Evolutionary conservation across 2,329 filamentous ascomycete genomes (phyloP), one percentile per base, ranked within the genome.

Genomic region (Fusarium abutilonis): DNA sequence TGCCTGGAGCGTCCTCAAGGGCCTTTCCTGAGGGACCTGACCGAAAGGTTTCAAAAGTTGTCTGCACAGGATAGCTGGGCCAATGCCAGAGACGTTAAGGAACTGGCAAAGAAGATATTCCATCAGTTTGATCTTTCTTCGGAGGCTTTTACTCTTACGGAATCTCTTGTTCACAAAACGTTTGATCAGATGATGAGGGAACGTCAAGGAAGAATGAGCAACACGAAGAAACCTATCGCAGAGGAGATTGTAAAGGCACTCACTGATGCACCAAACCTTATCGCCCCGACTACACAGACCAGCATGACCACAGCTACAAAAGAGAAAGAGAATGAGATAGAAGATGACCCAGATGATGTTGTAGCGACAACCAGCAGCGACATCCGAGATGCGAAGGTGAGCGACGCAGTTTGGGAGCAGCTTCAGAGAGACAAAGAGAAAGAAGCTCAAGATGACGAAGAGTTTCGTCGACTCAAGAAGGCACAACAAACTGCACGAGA

Each of bases 71-170:
- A 79, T 0, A 79, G 79, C 7, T 90, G 88, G 85, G 88, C 82
- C 0, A 90, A 85, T 59, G 87, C 82, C 0, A 79, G 88, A 4
- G 88, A 91, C 42, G 80, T 91, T 2, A 74, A 83, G 11, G 82
- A 80, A 0, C 39, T 90, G 0, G 78, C 76, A 0, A 85, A 82
- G 53, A 66, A 47, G 1, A 80, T 89, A 2, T 85, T 86, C 60
- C 71, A 73, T 14, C 67, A 56, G 15, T 60, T 73, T 3, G 64
- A 71, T 14, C 28, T 72, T 6, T 40, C 42, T 9, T 32, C 29
- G 1, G 6, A 46, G 0, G 14, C n/a, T 0, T 15, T 74, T 3
- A 55, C 5, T 0, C n/a, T 77, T 2, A 62, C 66, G 0, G 56
- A 74, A 11, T 39, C 40, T 0, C 35, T 64, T 0, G 41, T 76